phyloP scores from a whole-genome alignment of 768 basidiomycete genomes.

The Sistotremastrum suecicum region DNA sequence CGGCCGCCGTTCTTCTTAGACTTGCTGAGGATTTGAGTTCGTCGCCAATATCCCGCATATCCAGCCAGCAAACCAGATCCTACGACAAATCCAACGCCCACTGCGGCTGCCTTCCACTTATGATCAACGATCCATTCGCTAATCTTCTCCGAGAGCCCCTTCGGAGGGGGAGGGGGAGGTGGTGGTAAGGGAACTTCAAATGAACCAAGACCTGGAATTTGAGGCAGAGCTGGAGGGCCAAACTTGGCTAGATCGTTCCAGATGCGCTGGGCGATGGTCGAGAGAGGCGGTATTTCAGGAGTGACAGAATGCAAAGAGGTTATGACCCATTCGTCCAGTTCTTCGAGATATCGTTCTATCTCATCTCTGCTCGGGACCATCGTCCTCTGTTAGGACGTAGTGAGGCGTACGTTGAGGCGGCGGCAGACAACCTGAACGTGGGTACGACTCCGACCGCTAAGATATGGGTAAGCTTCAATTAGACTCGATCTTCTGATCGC shows the following conservation, averaged over 20 bases:
- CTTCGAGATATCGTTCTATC: conserved; percentile 55
- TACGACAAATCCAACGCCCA: conserved; percentile 36
- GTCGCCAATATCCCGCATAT: conserved; percentile 23
- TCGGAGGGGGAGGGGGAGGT: conserved; percentile 32
- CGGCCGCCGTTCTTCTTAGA: conserved; percentile 20
- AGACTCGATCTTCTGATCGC: too few relatives aligned
- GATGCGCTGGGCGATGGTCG: conserved; percentile 50
- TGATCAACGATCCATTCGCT: conserved; percentile 40
- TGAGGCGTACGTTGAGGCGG: too few relatives aligned
- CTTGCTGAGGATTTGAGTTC: conserved; percentile 16
- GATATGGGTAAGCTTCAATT: too few relatives aligned
- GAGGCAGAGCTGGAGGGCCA: conserved; percentile 42
- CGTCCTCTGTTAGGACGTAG: too few relatives aligned
- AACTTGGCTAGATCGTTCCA: conserved; percentile 75
- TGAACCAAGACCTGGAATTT: conserved; percentile 49
- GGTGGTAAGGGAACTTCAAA: conserved; percentile 53
- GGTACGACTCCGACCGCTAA: too few relatives aligned
- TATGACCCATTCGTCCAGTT: conserved; percentile 48
- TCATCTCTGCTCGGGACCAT: conserved; percentile 37
- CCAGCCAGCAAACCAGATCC: conserved; percentile 50
- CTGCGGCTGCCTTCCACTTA: conserved; percentile 44
- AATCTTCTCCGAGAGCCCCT: conserved; percentile 30
- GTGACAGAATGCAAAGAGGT: conserved; percentile 41
- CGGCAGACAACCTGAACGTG: too few relatives aligned
- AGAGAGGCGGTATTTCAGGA: conserved; percentile 46